Percentiles rank a stretch among this genome's conserved stretches.
These are phyloP conservation scores for Botrytis medusae DNA, from an alignment of 2,329 filamentous ascomycete species.

Conservation along the genomic window DNA sequence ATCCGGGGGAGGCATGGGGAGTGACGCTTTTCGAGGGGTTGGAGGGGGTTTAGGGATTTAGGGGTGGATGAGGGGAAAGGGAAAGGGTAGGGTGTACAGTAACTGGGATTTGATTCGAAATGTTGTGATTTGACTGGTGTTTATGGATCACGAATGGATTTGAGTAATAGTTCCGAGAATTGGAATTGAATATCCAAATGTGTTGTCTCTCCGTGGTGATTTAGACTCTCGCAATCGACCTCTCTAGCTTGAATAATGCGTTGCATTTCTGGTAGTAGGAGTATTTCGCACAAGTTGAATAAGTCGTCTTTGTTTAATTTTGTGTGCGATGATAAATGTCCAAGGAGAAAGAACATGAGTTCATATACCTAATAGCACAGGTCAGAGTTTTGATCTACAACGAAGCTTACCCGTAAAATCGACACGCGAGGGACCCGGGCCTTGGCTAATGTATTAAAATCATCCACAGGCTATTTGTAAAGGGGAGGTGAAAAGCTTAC, in stretches of 20 bases:
- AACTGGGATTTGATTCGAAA: background rate
- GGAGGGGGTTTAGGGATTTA: background rate
- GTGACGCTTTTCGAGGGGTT: slow-evolving; percentile 26
- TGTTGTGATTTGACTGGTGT: background rate
- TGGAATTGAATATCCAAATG: background rate
- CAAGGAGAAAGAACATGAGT: background rate
- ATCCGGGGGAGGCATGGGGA: slow-evolving; percentile 44
- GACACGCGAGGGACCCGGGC: background rate
- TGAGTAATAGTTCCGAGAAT: background rate
- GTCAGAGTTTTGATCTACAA: fast-evolving
- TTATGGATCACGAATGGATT: background rate
- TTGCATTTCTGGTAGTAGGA: background rate
- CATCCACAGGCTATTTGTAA: too few species aligned
- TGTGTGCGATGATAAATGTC: background rate
- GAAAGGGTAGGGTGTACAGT: background rate
- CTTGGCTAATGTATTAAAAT: too few species aligned
- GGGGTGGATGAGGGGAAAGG: background rate
- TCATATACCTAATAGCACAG: background rate
- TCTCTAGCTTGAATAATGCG: background rate
- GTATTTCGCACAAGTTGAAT: too few species aligned
- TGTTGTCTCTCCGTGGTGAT: background rate
- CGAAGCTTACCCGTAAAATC: too few species aligned
- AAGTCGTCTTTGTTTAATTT: too few species aligned
- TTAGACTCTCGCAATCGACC: background rate
- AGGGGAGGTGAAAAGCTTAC: too few species aligned